Base-by-base conservation (phyloP, 2,329 filamentous ascomycete species). In the Cladosporium sp. region DNA sequence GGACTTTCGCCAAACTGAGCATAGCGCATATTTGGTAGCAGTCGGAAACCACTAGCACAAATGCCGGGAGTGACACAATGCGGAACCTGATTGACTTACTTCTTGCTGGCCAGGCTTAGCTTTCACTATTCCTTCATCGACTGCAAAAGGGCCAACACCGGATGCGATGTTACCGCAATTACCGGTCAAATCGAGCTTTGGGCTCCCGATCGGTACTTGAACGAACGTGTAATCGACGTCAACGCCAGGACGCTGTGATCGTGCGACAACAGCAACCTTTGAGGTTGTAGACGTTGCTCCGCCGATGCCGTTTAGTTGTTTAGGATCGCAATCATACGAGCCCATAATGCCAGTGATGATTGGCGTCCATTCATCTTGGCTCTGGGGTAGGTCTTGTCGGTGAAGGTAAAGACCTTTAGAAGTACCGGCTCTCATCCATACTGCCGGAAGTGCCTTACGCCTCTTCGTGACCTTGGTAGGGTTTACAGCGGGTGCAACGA, bases 381-480 rank as follows among this genome's bases (percentile, higher is more conserved):
- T 60, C 2, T 40, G 31, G 2, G 66, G 68, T 6, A 70, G 63
- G 41, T 69, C 56, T 45, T 66, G 62, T 19, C 60, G 57, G 19
- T 72, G 68, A 8, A 72, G 59, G 54, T 71, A 73, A 2, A 72
- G 65, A 3, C 70, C 70, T 49, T 71, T 72, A 3, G 68, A 70
- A 7, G 69, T 71, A 31, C 68, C 68, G 18, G 68, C 66, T 49
- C 69, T 59, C 69, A 71, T 70, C 52, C 67, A 64, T n/a, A 69
- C 67, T 9, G 68, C 68, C 1, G 66, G 67, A 4, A 71, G 54
- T 31, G 53, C 46, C 31, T 49, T 55, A 18, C 55, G 35, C 35
- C 34, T 49, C n/a, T 45, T 54, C 2, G 42, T 41, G 57, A 43
- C 10, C 33, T 13, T 19, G 40, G 13, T 11, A 18, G 48, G 40